phyloP scores from a whole-genome alignment of 2,329 filamentous ascomycete species.

The Furcasterigmium furcatum region DNA sequence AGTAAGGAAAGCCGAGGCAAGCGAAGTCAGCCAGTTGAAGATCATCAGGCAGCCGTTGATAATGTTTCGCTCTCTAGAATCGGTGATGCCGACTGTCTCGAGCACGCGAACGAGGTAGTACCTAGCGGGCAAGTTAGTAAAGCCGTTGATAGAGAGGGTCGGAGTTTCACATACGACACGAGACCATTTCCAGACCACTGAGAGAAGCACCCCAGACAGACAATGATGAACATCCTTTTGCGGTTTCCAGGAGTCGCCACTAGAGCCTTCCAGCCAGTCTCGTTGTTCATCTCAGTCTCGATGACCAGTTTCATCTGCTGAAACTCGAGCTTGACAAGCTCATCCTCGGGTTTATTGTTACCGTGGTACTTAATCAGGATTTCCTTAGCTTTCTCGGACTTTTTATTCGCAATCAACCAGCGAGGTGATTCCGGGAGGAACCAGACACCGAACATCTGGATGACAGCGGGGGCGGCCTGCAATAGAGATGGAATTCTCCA shows the following conservation, averaged over 20 bases:
- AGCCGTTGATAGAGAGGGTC: too few relatives aligned
- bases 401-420: slow-evolving; percentile 7
- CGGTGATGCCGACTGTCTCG: slow-evolving; percentile 21
- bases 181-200: slow-evolving; percentile 23
- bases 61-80: slow-evolving; percentile 28
- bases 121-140: too few relatives aligned
- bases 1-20: slow-evolving; percentile 17
- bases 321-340: slow-evolving; percentile 35
- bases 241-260: slow-evolving; percentile 24
- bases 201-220: slow-evolving; percentile 17
- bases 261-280: slow-evolving; percentile 5
- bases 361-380: slow-evolving; percentile 20
- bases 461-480: slow-evolving; percentile 33
- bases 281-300: slow-evolving; percentile 2
- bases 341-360: slow-evolving; percentile 23
- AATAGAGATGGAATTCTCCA: slow-evolving; percentile 59
- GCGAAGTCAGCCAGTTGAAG: slow-evolving; percentile 9
- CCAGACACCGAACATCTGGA: slow-evolving; percentile 58
- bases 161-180: slow-evolving; percentile 25
- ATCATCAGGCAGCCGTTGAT: slow-evolving; percentile 31
- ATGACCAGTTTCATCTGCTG: slow-evolving; percentile 30
- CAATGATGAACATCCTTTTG: slow-evolving; percentile 18
- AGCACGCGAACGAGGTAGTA: slow-evolving; percentile 34
- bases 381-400: slow-evolving; percentile 2
- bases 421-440: slow-evolving; percentile 22